A percentile compares a stretch with the other conserved stretches of the same genome.
These are phyloP conservation scores for Colletotrichum falcatum DNA, from an alignment of 2,329 filamentous ascomycete genomes.

Conservation along the genomic window DNA sequence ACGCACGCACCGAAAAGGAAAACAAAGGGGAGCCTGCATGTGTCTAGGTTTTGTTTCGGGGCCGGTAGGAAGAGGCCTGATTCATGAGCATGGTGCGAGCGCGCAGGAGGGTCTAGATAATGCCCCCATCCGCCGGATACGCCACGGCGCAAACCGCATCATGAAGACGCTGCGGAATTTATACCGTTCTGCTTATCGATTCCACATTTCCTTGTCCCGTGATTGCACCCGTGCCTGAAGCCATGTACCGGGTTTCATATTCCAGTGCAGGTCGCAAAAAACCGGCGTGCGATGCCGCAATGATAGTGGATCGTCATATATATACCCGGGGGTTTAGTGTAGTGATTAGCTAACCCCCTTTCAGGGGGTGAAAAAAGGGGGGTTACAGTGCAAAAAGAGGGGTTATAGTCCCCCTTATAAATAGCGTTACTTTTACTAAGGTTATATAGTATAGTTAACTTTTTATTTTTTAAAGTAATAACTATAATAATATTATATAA, in stretches of 20 bases:
- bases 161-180: constrained; percentile 12
- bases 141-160: constrained; percentile 11
- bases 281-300: background rate
- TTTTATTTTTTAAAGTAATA: no score
- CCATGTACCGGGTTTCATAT: background rate
- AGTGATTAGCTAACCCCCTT: no score
- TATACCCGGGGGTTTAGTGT: no score
- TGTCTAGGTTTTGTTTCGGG: constrained; percentile 10
- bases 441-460: no score
- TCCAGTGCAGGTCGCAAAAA: background rate
- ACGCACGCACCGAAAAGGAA: constrained; percentile 1
- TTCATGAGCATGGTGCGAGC: constrained; percentile 9
- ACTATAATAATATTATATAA: no score
- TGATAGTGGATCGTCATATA: no score
- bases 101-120: background rate
- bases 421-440: no score
- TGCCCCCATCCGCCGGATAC: background rate
- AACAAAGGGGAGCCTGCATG: constrained; percentile 5
- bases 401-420: no score
- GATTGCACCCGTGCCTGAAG: background rate
- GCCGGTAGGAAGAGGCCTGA: constrained; percentile 6
- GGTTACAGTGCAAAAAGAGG: no score
- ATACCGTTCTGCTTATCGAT: constrained; percentile 7
- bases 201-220: background rate
- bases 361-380: no score